phyloP scores from a whole-genome alignment of 1,284 basidiomycete genomes.

The Leccinum subrobustum region DNA sequence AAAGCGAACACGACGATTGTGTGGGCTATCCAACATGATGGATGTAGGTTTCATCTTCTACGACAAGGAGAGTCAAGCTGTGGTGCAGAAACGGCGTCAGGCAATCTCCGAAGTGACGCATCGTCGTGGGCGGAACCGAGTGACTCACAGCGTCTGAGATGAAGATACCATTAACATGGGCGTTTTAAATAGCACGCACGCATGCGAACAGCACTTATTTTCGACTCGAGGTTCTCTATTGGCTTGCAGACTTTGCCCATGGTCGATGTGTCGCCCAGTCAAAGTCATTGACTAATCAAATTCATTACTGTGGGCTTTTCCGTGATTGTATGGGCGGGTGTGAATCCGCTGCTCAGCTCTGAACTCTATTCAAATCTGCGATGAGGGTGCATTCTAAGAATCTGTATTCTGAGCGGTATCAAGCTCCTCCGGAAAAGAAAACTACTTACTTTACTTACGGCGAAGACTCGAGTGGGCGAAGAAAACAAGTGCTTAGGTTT shows the following conservation, averaged over 20 bases:
- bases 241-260: background rate
- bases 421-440: background rate
- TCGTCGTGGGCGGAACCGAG: background rate
- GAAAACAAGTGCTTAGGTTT: background rate
- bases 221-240: background rate
- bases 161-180: background rate
- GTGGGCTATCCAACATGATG: background rate
- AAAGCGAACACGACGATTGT: background rate
- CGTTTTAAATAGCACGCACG: background rate
- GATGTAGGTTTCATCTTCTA: background rate
- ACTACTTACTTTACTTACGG: background rate
- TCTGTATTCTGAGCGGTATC: background rate
- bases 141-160: background rate
- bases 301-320: background rate
- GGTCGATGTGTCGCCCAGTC: background rate
- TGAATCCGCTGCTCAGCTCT: background rate
- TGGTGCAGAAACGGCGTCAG: background rate
- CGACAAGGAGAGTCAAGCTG: background rate
- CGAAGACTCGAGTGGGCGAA: background rate
- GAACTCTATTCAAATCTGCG: background rate
- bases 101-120: background rate
- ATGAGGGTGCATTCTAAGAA: background rate
- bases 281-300: background rate
- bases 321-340: background rate
- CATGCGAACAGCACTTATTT: background rate